Base-by-base conservation (phyloP, 2,329 filamentous ascomycete genomes). In the Exophiala sp. region DNA sequence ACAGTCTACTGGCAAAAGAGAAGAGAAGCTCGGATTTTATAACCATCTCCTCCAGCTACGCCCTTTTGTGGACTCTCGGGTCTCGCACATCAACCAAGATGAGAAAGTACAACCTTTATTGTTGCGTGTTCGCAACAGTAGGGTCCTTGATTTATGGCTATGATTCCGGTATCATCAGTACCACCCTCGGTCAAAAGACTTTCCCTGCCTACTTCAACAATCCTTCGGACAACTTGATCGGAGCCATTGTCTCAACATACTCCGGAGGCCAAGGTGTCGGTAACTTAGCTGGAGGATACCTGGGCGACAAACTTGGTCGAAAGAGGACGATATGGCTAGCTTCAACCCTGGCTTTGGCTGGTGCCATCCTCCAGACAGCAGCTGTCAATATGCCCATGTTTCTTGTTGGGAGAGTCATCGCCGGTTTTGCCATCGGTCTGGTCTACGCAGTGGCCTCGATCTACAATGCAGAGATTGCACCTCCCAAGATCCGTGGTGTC, bases 361-460 rank as follows among this genome's bases (percentile, higher is more conserved):
- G 68, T 6, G 63, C 62, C 36, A 65, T 65, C 8, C 62, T 72
- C 2, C 70, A 72, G 57, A 67, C 66, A 33, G 69, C 66, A 18
- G 64, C 69, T 0, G 54, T 67, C 5, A 66, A 65, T 40, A 66
- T 72, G 51, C 65, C 65, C 16, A 78, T 78, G 73, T 64, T 79
- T 9, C 75, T 79, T 34, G 64, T 70, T n/a, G 77, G 76, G 3
- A 72, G 77, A 49, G 73, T 76, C 58, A 72, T 78, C 54, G 76
- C 74, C 3, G 77, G 77, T 6, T 51, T 77, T 9, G 76, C 75
- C 1, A 69, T 78, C 12, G 77, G 77, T 3, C 66, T 75, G 46
- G 69, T 78, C 61, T 75, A 74, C 2, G 70, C 72, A 34, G 73
- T 71, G 0, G 70, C 77, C 14, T 75, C 75, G 2, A 71, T 77